Conservation (phyloP, 106 monocot species). For the Ottelia alismoides region DNA sequence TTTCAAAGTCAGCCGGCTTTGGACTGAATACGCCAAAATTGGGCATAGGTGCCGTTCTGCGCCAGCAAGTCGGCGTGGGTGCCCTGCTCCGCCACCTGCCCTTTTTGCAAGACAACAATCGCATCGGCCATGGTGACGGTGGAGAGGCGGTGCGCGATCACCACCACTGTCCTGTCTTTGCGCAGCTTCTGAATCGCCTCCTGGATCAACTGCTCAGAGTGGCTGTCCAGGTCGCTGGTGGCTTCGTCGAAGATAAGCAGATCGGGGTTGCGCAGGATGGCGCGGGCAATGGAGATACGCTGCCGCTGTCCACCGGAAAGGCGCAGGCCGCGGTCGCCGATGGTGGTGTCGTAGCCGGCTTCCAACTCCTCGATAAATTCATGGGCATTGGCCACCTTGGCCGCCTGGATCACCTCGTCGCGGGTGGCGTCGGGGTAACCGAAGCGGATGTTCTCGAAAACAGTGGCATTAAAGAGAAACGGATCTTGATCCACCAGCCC, state of each 20-base stretch:
- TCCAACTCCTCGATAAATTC: too few species aligned
- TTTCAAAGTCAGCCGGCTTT: too few species aligned
- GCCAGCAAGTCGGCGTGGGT: too few species aligned
- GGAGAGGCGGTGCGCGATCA: neutral
- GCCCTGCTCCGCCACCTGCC: neutral
- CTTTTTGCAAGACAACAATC: conserved; percentile 1
- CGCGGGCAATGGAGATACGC: conserved; percentile 5
- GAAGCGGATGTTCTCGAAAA: too few species aligned
- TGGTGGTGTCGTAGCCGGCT: conserved; percentile 5
- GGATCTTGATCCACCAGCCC: too few species aligned
- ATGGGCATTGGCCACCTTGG: too few species aligned
- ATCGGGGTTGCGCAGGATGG: conserved; percentile 3
- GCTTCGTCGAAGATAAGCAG: conserved; percentile 7
- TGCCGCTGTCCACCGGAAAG: conserved; percentile 7
- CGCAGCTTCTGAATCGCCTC: conserved; percentile 1
- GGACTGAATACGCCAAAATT: too few species aligned
- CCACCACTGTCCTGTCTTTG: neutral
- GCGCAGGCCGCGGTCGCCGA: conserved; percentile 3
- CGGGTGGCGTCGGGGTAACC: too few species aligned
- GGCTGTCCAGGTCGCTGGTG: conserved; percentile 2
- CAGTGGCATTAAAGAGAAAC: too few species aligned
- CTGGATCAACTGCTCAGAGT: conserved; percentile 3
- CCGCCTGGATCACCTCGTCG: too few species aligned
- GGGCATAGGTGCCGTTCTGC: too few species aligned
- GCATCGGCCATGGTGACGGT: conserved; percentile 2